These are phyloP conservation scores for Aureococcus anophagefferens DNA, from an alignment of 108 stramenopile genomes.

Conservation along the genomic window DNA sequence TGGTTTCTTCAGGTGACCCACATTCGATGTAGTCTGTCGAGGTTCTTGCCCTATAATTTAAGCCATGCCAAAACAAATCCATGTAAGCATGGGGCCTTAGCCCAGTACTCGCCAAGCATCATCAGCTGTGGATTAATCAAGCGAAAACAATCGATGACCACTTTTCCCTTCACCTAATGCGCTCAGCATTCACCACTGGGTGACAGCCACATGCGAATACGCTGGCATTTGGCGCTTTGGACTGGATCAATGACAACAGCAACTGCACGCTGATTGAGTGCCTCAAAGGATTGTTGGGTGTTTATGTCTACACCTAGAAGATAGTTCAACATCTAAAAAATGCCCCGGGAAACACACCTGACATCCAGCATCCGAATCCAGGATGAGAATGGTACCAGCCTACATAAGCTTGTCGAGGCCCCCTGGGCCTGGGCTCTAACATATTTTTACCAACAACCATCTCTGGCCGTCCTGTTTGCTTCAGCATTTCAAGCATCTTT, in stretches of 20 bases:
- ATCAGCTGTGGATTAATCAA: slow-evolving; percentile 94
- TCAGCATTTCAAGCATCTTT: slow-evolving; percentile 97
- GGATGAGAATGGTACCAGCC: slow-evolving; percentile 99
- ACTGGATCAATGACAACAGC: slow-evolving; percentile 98
- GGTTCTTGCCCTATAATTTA: slow-evolving; percentile 63
- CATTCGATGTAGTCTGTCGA: slow-evolving; percentile 92
- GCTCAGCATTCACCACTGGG: no score
- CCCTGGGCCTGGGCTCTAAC: neutral
- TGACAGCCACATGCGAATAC: slow-evolving; percentile 29
- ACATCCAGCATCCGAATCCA: slow-evolving; percentile 98
- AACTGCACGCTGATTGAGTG: slow-evolving; percentile 83
- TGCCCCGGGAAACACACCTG: slow-evolving; percentile 23
- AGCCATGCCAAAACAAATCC: no score
- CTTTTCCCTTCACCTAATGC: slow-evolving; percentile 85
- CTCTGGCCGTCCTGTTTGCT: slow-evolving; percentile 91
- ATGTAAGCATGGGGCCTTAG: no score
- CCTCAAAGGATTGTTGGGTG: slow-evolving; percentile 94
- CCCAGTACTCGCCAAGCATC: slow-evolving; percentile 62
- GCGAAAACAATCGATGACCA: slow-evolving; percentile 98
- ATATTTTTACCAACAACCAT: slow-evolving; percentile 70
- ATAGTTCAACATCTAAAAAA: no score
- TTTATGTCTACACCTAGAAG: slow-evolving; percentile 75
- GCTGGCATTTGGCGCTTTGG: no score
- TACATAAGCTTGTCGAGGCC: neutral
- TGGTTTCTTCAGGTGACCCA: slow-evolving; percentile 98